Conservation (phyloP, 208 protist genomes). For the Entamoeba invadens region DNA sequence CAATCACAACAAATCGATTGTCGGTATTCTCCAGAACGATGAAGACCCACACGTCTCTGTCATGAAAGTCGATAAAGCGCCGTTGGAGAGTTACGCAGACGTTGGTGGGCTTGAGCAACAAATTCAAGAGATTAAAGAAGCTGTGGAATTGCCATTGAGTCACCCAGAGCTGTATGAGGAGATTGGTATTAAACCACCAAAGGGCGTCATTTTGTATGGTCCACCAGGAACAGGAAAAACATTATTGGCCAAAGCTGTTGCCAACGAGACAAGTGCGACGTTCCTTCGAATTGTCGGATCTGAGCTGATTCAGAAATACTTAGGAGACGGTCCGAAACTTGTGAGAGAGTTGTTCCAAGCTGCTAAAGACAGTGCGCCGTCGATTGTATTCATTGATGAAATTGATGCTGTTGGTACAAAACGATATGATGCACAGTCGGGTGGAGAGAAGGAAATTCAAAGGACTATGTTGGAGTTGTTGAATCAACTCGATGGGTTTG, state of each 20-base stretch:
- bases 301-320: conserved; percentile 99
- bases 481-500: conserved; percentile 99
- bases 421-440: conserved; percentile 80
- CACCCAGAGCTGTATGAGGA: conserved; percentile 98
- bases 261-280: conserved; percentile 92
- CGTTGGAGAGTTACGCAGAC: conserved; percentile 92
- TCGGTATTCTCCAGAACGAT: conserved; percentile 90
- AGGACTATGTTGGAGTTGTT: conserved; percentile 99
- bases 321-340: conserved; percentile 97
- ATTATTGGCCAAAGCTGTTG: conserved; percentile 95
- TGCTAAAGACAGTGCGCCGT: conserved; percentile 81
- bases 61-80: conserved; percentile 99
- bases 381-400: conserved; percentile 99
- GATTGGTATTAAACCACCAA: conserved; percentile 96
- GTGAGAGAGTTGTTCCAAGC: conserved; percentile 95
- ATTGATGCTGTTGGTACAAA: conserved; percentile 98
- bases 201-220: conserved; percentile 97
- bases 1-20: conserved; percentile 66
- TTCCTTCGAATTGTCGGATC: conserved; percentile 97
- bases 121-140: conserved; percentile 97
- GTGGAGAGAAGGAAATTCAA: conserved; percentile 97
- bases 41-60: conserved; percentile 91
- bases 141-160: conserved; percentile 95
- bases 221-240: conserved; percentile 85
- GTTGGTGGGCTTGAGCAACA: conserved; percentile 95